A percentile compares a stretch with the other conserved stretches of the same genome.
These are phyloP conservation scores for Hebeloma cylindrosporum DNA, from an alignment of 768 basidiomycete species.

Conservation along the genomic window DNA sequence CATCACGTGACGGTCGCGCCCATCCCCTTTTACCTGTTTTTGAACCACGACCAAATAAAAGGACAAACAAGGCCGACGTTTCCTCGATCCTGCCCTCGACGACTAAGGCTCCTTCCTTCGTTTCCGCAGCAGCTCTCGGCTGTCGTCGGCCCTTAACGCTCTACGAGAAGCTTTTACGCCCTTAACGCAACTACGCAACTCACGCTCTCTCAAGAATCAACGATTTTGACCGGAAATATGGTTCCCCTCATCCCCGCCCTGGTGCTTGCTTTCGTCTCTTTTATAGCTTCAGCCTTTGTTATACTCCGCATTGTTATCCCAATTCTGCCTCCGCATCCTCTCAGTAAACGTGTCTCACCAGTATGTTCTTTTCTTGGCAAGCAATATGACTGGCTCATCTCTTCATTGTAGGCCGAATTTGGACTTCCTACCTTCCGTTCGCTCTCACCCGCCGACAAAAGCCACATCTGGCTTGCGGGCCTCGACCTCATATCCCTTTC, in stretches of 20 bases:
- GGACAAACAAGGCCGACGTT: constrained; percentile 30
- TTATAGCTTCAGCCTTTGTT: constrained; percentile 71
- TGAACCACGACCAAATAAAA: constrained; percentile 40
- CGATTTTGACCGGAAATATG: constrained; percentile 44
- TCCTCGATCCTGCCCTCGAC: constrained; percentile 18
- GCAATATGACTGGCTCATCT: constrained; percentile 17
- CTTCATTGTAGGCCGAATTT: constrained; percentile 62
- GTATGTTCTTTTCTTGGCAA: constrained; percentile 40
- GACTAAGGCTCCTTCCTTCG: constrained; percentile 24
- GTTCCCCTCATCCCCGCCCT: constrained; percentile 67
- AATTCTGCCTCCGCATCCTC: constrained; percentile 68
- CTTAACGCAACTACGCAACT: constrained; percentile 42
- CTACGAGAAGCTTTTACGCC: constrained; percentile 45
- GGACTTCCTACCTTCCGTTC: constrained; percentile 68
- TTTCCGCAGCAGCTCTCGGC: constrained; percentile 27
- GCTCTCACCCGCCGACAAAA: constrained; percentile 67
- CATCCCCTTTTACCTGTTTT: constrained; percentile 29
- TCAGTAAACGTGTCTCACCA: constrained; percentile 73
- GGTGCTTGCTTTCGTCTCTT: constrained; percentile 67
- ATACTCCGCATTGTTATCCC: constrained; percentile 76
- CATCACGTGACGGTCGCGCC: constrained; percentile 34
- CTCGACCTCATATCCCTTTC: constrained; percentile 63
- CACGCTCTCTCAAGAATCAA: constrained; percentile 45
- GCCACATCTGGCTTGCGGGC: constrained; percentile 69
- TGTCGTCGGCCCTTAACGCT: constrained; percentile 34